phyloP scores from a whole-genome alignment of 140 eudicot species.

The Cichorium intybus region DNA sequence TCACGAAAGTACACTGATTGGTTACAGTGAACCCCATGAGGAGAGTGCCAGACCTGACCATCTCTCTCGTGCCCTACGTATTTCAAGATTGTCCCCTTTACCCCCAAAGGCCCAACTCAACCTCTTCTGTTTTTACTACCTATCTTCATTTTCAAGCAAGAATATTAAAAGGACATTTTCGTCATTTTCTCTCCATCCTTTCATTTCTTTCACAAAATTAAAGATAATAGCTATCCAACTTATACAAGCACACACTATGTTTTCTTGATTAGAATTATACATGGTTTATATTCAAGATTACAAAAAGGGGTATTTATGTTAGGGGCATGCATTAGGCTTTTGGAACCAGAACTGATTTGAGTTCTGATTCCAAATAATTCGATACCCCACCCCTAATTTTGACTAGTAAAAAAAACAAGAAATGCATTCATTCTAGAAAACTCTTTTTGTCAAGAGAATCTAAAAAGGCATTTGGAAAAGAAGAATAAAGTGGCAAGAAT shows the following conservation, averaged over 20 bases:
- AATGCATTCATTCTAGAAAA: constrained; percentile 5
- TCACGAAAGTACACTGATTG: constrained; percentile 25
- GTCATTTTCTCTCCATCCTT: not conserved
- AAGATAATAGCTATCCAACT: not conserved
- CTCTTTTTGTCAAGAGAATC: constrained; percentile 14
- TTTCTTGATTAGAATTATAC: not conserved
- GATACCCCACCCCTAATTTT: not conserved
- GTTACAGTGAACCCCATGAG: constrained; percentile 27
- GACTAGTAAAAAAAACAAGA: not conserved
- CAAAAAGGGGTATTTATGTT: no score
- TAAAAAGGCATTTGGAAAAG: constrained; percentile 14
- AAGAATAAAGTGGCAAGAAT: constrained; percentile 25
- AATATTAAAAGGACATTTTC: constrained; percentile 10
- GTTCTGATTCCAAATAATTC: no score
- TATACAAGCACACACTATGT: not conserved
- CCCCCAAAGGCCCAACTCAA: not conserved
- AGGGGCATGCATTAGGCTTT: no score
- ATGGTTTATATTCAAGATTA: not conserved
- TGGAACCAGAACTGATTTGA: no score
- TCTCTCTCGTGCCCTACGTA: constrained; percentile 16
- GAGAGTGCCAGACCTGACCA: constrained; percentile 23
- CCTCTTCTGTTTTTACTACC: not conserved
- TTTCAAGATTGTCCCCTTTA: not conserved
- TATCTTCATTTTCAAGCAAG: constrained; percentile 5
- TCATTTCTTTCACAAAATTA: not conserved